Evolutionary conservation across 768 basidiomycete genomes (phyloP), one percentile per base, ranked within the genome.

Genomic region (Strobilomyces confusus): DNA sequence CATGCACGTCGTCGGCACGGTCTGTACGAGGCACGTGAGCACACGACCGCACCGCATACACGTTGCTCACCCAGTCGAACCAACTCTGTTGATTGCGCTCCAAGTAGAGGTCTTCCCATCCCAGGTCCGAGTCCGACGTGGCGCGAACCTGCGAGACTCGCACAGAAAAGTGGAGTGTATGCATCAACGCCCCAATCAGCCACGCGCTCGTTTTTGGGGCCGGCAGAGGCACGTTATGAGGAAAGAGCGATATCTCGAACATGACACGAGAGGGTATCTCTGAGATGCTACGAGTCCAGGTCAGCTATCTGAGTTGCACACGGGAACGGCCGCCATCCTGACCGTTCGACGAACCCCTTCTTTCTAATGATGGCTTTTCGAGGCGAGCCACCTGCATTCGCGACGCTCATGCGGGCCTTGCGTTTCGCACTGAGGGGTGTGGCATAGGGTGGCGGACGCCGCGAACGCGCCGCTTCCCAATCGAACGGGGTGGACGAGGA

Each of bases 401-500:
- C 51, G 34, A 60, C 68, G 71, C 59, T 75, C 61, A 66, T 77
- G 72, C 72, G 68, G 46, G 57, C 76, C 54, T 63, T 77, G 38
- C 72, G 71, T 65, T 78, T 81, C 47, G 64, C 75, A 47, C 72
- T 70, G 8, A 76, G 64, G 2, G 87, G 87, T 0, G 84, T 83
- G 3, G 74, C 75, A 75, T 87, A 92, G 4, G 90, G 90, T 4
- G 90, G 81, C 4, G 87, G 84, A 56, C 76, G 77, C 46, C 80
- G 75, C 1, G 81, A 77, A n/a, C 86, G 77, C 13, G 84, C 91
- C 0, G 91, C 90, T 29, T 88, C 86, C 91, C 91, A 92, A 72
- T 93, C 90, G 62, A 93, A 93, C 1, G 90, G 87, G 9, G 78
- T 69, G 8, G 86, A 85, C 1, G 87, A 84, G 6, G 89, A 89